Percentiles rank a stretch among this genome's conserved stretches.
Conservation (phyloP, 192 early-diverging fungal genomes). For the Piromyces finnis region DNA sequence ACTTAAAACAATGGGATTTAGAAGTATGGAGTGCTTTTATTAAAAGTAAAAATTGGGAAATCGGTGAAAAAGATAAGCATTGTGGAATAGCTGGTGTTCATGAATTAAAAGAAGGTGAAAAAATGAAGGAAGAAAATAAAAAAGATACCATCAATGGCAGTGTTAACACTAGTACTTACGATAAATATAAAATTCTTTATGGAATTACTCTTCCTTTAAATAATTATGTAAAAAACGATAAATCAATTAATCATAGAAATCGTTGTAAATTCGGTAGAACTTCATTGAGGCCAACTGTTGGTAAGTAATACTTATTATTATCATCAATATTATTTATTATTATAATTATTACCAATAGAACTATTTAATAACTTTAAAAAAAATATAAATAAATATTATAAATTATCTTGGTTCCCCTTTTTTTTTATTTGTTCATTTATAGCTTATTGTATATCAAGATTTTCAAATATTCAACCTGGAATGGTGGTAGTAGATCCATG, state of each 20-base stretch:
- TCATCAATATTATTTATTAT: too few relatives aligned
- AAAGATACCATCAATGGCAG: background rate
- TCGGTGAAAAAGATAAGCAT: background rate
- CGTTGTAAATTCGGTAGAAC: background rate
- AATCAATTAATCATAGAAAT: background rate
- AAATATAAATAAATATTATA: too few relatives aligned
- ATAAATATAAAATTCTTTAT: background rate
- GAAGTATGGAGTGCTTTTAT: background rate
- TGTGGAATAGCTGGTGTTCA: background rate
- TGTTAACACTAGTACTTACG: background rate
- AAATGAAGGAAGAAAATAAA: background rate
- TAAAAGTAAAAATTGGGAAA: background rate
- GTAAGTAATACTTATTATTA: background rate
- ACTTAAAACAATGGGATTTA: background rate
- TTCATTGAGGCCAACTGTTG: background rate
- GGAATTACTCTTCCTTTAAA: background rate
- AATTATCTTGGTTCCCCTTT: too few relatives aligned
- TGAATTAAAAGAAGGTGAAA: background rate
- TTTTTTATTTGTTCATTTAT: background rate
- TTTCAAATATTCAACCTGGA: background rate
- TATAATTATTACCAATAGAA: too few relatives aligned
- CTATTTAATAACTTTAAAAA: too few relatives aligned
- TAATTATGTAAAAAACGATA: background rate
- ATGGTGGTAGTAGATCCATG: background rate
- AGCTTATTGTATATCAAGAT: background rate